phyloP scores from a whole-genome alignment of 805 yeast species.

The Lachancea quebecensis region DNA sequence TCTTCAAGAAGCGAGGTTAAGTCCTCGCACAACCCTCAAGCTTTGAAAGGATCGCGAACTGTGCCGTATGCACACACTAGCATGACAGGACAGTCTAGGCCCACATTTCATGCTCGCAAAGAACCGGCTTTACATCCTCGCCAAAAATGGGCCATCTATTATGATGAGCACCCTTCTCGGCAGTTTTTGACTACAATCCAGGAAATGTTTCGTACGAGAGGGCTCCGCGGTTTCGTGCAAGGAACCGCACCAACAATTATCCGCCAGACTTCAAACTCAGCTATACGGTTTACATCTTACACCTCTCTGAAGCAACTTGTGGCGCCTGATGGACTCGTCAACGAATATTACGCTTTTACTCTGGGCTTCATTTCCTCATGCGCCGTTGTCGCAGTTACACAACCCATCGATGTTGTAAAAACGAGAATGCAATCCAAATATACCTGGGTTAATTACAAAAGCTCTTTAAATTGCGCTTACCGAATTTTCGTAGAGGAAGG shows the following conservation, averaged over 20 bases:
- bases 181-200: slow-evolving; percentile 46
- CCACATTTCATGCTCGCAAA: slow-evolving; percentile 28
- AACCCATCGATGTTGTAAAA: slow-evolving; percentile 83
- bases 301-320: slow-evolving; percentile 67
- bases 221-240: slow-evolving; percentile 69
- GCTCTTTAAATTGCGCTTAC: slow-evolving; percentile 51
- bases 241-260: slow-evolving; percentile 78
- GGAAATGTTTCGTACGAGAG: slow-evolving; percentile 68
- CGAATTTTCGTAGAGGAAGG: slow-evolving; percentile 43
- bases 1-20: slow-evolving; percentile 14
- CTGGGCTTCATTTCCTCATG: slow-evolving; percentile 60
- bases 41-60: no score
- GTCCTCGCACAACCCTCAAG: no score
- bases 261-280: slow-evolving; percentile 72
- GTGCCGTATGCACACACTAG: no score
- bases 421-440: slow-evolving; percentile 78
- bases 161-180: slow-evolving; percentile 48
- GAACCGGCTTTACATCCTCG: slow-evolving; percentile 25
- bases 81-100: slow-evolving; percentile 11
- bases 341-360: slow-evolving; percentile 30
- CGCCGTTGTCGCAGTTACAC: slow-evolving; percentile 72
- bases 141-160: slow-evolving; percentile 28
- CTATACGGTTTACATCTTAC: slow-evolving; percentile 79
- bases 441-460: slow-evolving; percentile 50
- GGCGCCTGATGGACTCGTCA: slow-evolving; percentile 37